phyloP scores from a whole-genome alignment of 2,329 filamentous ascomycete genomes.

The Aureobasidium musti region DNA sequence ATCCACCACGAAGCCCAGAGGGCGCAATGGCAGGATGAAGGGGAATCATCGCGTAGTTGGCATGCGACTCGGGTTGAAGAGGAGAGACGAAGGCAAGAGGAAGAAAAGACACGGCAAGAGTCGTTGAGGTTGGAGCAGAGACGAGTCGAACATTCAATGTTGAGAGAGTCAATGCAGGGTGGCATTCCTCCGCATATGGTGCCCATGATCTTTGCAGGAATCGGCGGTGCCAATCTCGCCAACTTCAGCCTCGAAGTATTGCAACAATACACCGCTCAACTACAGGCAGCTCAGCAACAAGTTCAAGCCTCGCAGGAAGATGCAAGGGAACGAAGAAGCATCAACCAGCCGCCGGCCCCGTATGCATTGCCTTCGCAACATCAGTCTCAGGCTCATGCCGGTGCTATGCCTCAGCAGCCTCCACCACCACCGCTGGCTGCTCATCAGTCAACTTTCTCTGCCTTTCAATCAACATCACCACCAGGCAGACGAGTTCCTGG shows the following conservation, averaged over 20 bases:
- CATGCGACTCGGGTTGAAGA: conserved; percentile 54
- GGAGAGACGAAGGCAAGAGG: conserved; percentile 56
- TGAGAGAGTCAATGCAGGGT: conserved; percentile 55
- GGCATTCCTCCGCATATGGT: conserved; percentile 56
- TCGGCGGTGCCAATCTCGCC: conserved; percentile 52
- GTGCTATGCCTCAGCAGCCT: conserved; percentile 35
- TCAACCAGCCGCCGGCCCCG: conserved; percentile 42
- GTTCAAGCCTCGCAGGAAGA: conserved; percentile 48
- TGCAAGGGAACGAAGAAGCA: conserved; percentile 47
- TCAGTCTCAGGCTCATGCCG: conserved; percentile 17
- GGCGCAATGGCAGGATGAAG: conserved; percentile 45
- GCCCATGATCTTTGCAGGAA: conserved; percentile 57
- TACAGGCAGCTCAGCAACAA: conserved; percentile 49
- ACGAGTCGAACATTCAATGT: conserved; percentile 55
- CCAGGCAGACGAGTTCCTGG: conserved; percentile 33
- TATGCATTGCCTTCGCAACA: conserved; percentile 37
- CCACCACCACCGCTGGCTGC: conserved; percentile 35
- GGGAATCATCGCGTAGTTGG: conserved; percentile 57
- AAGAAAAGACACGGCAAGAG: conserved; percentile 57
- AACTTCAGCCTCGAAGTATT: conserved; percentile 54
- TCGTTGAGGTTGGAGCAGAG: conserved; percentile 53
- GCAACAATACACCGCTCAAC: conserved; percentile 52
- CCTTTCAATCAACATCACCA: conserved; percentile 39
- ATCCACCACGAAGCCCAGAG: conserved; percentile 19
- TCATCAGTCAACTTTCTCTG: conserved; percentile 46